These are phyloP conservation scores for Calonectria hawksworthii DNA, from an alignment of 2,329 filamentous ascomycete species.

Conservation along the genomic window DNA sequence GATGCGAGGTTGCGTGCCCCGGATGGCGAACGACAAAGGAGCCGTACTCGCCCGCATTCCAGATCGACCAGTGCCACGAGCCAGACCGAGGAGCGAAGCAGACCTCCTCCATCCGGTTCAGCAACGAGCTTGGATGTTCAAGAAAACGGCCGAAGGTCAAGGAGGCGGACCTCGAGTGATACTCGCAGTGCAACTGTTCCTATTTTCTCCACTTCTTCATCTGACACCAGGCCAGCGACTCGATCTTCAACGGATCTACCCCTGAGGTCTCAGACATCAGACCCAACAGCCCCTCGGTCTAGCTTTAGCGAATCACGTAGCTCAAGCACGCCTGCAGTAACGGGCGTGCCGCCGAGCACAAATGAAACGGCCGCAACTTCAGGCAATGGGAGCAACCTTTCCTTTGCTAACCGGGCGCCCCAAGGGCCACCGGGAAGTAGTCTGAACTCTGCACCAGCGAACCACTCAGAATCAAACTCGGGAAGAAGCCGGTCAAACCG, in stretches of 20 bases:
- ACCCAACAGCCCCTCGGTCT: slow-evolving; percentile 54
- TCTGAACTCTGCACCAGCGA: slow-evolving; percentile 15
- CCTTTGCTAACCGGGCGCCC: slow-evolving; percentile 55
- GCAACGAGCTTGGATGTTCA: slow-evolving; percentile 50
- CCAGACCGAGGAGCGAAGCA: slow-evolving; percentile 62
- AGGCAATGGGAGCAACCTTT: slow-evolving; percentile 44
- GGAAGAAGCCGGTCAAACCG: slow-evolving; percentile 48
- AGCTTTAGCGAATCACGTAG: slow-evolving; percentile 60
- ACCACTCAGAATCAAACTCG: slow-evolving; percentile 39
- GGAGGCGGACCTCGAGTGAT: slow-evolving; percentile 67
- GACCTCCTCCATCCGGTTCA: slow-evolving; percentile 59
- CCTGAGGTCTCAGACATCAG: slow-evolving; percentile 57
- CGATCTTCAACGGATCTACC: slow-evolving; percentile 77
- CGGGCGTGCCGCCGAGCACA: slow-evolving; percentile 40
- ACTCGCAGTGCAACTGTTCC: slow-evolving; percentile 69
- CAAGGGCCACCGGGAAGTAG: slow-evolving; percentile 41
- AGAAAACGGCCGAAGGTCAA: slow-evolving; percentile 47
- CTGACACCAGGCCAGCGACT: slow-evolving; percentile 64
- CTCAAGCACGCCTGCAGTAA: slow-evolving; percentile 53
- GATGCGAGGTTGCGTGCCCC: slow-evolving; percentile 49
- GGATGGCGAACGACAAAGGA: slow-evolving; percentile 44
- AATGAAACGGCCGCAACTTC: slow-evolving; percentile 36
- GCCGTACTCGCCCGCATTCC: slow-evolving; percentile 58
- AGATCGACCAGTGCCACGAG: slow-evolving; percentile 61
- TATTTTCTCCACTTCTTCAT: slow-evolving; percentile 54